These are phyloP conservation scores for Deinandra increscens DNA, from an alignment of 129 eudicot genomes.

Conservation along the genomic window DNA sequence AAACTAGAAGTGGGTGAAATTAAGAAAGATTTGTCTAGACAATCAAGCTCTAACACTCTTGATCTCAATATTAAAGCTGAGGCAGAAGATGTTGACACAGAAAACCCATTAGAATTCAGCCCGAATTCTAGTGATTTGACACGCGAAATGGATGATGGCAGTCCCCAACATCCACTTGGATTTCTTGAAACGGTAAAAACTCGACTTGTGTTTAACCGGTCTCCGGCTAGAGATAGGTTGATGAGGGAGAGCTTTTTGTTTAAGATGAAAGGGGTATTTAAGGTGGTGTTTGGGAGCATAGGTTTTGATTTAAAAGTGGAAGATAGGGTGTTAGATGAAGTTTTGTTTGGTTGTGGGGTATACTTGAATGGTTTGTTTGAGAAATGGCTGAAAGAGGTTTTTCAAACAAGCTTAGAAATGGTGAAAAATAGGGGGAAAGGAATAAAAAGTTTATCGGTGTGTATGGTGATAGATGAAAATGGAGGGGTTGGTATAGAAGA, in stretches of 20 bases:
- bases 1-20: constrained; percentile 43
- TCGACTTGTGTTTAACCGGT: constrained; percentile 39
- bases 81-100: constrained; percentile 34
- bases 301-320: constrained; percentile 44
- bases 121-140: constrained; percentile 54
- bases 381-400: constrained; percentile 78
- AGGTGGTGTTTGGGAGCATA: constrained; percentile 41
- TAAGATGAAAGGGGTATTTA: constrained; percentile 49
- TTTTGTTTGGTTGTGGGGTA: constrained; percentile 50
- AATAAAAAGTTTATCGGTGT: constrained; percentile 45
- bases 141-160: constrained; percentile 34
- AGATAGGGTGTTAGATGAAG: constrained; percentile 50
- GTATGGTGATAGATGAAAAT: constrained; percentile 48
- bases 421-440: constrained; percentile 46
- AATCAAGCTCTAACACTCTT: constrained; percentile 55
- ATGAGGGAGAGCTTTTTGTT: constrained; percentile 51
- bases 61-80: constrained; percentile 71
- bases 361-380: constrained; percentile 64
- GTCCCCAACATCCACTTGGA: constrained; percentile 33
- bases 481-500: constrained; percentile 47
- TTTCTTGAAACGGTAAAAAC: constrained; percentile 51
- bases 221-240: constrained; percentile 34
- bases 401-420: constrained; percentile 56
- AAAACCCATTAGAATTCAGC: constrained; percentile 35
- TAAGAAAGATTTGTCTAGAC: constrained; percentile 47